These are phyloP conservation scores for Hemisphaericaspora xylanilytica DNA, from an alignment of 1,139 yeast species.

Conservation along the genomic window DNA sequence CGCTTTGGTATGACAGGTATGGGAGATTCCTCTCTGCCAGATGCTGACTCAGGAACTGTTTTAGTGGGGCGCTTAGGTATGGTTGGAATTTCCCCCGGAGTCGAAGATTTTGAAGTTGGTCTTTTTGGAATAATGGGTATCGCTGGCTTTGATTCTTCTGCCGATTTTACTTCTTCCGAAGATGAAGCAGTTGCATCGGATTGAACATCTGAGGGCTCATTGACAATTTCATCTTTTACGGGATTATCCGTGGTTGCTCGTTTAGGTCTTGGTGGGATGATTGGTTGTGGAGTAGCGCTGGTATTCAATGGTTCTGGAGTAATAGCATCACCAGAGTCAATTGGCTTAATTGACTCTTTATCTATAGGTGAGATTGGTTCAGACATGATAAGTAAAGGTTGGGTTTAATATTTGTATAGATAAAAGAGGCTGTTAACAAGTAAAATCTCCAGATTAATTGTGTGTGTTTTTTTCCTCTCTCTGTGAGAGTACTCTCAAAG, in stretches of 20 bases:
- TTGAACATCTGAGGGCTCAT: no score
- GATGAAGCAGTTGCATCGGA: no score
- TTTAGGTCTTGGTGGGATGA: slow-evolving; percentile 13
- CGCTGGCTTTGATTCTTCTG: background rate
- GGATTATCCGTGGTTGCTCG: background rate
- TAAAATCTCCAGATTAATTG: no score
- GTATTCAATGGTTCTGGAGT: background rate
- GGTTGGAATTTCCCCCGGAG: slow-evolving; percentile 8
- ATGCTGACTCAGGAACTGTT: background rate
- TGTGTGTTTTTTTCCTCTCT: no score
- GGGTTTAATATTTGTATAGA: no score
- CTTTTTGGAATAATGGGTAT: slow-evolving; percentile 14
- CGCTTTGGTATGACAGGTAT: slow-evolving; percentile 15
- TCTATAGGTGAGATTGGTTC: background rate
- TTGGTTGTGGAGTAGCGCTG: slow-evolving; percentile 6
- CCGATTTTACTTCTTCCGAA: background rate
- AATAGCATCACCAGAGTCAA: background rate
- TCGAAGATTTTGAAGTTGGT: slow-evolving; percentile 6
- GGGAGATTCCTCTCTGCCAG: slow-evolving; percentile 2
- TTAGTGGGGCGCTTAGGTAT: slow-evolving; percentile 14
- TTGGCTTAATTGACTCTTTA: background rate
- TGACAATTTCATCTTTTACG: no score
- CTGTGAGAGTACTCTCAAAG: no score
- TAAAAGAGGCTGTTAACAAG: no score
- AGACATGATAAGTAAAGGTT: background rate